phyloP scores from a whole-genome alignment of 352 stramenopile species.

The Paralagenidium karlingii region DNA sequence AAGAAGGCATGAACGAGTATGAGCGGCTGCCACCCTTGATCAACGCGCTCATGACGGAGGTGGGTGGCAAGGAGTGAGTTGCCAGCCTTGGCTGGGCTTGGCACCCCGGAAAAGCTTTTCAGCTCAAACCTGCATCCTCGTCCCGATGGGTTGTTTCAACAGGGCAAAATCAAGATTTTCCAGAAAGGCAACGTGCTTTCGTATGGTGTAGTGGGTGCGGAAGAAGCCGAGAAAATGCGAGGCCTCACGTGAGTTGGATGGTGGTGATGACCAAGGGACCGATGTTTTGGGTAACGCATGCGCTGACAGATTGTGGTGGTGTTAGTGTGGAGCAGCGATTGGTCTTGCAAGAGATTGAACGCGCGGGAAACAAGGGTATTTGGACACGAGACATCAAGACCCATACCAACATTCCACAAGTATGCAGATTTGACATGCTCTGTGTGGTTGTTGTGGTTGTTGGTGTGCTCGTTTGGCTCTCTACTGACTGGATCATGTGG shows the following conservation, averaged over 20 bases:
- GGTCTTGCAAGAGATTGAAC: conserved; percentile 92
- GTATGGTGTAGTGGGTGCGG: conserved; percentile 67
- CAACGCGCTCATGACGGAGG: conserved; percentile 74
- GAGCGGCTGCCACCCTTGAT: conserved; percentile 71
- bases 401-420: conserved; percentile 93
- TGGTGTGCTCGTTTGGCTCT: too few species aligned
- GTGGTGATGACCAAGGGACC: conserved; percentile 2
- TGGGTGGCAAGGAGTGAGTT: conserved; percentile 4
- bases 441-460: too few species aligned
- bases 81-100: too few species aligned
- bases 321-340: conserved; percentile 67
- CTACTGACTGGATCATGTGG: not conserved
- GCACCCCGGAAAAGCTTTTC: not conserved
- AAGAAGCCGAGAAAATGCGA: conserved; percentile 78
- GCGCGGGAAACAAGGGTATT: conserved; percentile 95
- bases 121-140: conserved; percentile 1
- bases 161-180: conserved; percentile 83
- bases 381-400: conserved; percentile 98
- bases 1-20: conserved; percentile 52
- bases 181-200: conserved; percentile 77
- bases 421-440: too few species aligned
- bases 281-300: conserved; percentile 31
- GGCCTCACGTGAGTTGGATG: conserved; percentile 49
- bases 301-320: not conserved
- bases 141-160: conserved; percentile 1